Evolutionary conservation across 495 filamentous ascomycete species (phyloP), one percentile per base, ranked within the genome.

Genomic region (Lophium mytilinum): DNA sequence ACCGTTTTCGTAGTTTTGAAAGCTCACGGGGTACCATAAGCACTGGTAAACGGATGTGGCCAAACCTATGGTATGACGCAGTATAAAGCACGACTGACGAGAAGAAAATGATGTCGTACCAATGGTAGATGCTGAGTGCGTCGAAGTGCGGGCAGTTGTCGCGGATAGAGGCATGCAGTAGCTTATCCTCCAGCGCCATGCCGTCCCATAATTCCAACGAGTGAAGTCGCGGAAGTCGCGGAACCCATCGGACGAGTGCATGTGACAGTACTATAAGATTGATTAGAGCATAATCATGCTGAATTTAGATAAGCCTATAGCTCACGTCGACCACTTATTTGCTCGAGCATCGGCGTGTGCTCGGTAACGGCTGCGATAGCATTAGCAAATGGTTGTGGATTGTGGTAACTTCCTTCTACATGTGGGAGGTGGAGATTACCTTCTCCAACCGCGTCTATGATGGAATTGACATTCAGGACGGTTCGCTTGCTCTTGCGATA

Each of bases 141-240:
- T 78, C 73, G 61, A 91, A 86, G 9, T 75, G 62, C 3, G 78
- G 81, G 56, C 86, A 91, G 62, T 79, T 71, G 37, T 73, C 57
- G 14, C 70, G 66, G 34, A 91, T 77, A n/a, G 78, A 72, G 9
- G 66, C 65, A 12, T 77, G 55, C 6, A 74, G 77, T 7, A 74
- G 72, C 40, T 78, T 75, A 37, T 75, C 69, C 43, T 69, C 74
- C 0, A 91, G 74, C 17, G 79, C 72, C 24, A 71, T 73, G 6
- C 84, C 85, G 55, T 83, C 75, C 63, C 73, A 80, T 5, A 88
- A 68, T 18, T 75, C 72, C 18, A 90, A 65, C 4, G 70, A 65
- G 43, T 72, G 73, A 33, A 83, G 66, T 40, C 72, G 61, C 4
- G 73, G 72, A 33, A 78, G 56, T 52, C 68, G 61, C 30, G 75